Evolutionary conservation across 164 flowering plant species (phyloP).

Genomic region (Buxus sempervirens): DNA sequence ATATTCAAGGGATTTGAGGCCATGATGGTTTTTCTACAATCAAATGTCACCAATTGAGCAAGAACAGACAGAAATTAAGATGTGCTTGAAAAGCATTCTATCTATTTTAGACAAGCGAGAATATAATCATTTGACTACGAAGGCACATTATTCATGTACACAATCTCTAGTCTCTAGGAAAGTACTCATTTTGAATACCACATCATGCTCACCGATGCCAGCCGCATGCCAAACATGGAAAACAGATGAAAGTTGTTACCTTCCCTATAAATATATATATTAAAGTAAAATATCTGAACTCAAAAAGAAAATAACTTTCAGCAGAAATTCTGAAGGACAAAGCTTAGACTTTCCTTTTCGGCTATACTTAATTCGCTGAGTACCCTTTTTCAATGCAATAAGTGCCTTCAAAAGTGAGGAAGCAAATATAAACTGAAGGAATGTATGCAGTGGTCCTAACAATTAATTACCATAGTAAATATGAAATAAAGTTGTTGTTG

Average conservation of each 20-base stretch:
- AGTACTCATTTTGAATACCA: too few relatives aligned
- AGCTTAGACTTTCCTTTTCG: conserved; percentile 92
- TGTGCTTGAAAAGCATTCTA: too few relatives aligned
- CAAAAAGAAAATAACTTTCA: conserved; percentile 38
- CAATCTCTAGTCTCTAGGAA: background rate
- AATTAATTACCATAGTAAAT: background rate
- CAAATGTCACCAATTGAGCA: too few relatives aligned
- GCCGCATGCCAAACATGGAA: background rate
- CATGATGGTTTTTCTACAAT: too few relatives aligned
- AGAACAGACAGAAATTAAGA: too few relatives aligned
- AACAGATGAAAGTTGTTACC: background rate
- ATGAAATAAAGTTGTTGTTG: background rate
- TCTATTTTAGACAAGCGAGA: too few relatives aligned
- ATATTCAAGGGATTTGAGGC: too few relatives aligned
- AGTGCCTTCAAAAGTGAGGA: conserved; percentile 55
- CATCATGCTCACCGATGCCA: too few relatives aligned
- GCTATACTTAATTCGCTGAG: conserved; percentile 82
- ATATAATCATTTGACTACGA: too few relatives aligned
- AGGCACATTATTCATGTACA: too few relatives aligned
- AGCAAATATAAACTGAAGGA: conserved; percentile 5
- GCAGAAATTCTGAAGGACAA: conserved; percentile 75
- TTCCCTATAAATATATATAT: background rate
- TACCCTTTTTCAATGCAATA: conserved; percentile 79
- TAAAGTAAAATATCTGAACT: background rate
- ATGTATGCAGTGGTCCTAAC: background rate